phyloP scores from a whole-genome alignment of 2,329 filamentous ascomycete genomes.

The Cordyceps cicadae region DNA sequence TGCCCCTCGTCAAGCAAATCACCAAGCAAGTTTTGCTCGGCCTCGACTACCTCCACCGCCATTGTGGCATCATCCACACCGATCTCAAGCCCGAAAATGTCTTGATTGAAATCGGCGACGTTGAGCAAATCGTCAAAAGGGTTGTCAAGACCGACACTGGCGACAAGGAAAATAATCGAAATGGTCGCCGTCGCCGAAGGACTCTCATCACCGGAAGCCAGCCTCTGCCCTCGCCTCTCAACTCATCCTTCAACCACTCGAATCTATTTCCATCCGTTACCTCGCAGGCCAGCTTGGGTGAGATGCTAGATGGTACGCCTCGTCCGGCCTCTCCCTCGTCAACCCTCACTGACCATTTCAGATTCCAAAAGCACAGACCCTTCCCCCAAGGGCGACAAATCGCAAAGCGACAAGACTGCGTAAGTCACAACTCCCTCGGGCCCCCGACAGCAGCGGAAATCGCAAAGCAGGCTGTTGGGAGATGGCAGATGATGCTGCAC shows the following conservation, averaged over 20 bases:
- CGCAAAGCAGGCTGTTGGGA: neutral
- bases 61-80: constrained; percentile 98
- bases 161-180: constrained; percentile 83
- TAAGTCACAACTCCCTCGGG: constrained; percentile 40
- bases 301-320: constrained; percentile 74
- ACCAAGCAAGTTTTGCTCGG: constrained; percentile 95
- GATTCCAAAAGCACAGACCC: constrained; percentile 31
- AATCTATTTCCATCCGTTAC: constrained; percentile 60
- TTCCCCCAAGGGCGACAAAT: constrained; percentile 58
- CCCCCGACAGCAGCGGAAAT: neutral
- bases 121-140: constrained; percentile 95
- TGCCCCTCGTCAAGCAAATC: constrained; percentile 95
- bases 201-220: constrained; percentile 97
- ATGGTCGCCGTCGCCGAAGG: constrained; percentile 78
- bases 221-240: constrained; percentile 87
- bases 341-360: constrained; percentile 10
- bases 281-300: constrained; percentile 69
- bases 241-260: constrained; percentile 76
- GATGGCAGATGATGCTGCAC: neutral
- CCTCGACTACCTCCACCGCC: constrained; percentile 90
- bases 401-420: constrained; percentile 88
- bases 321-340: neutral
- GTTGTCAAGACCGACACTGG: constrained; percentile 73
- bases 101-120: constrained; percentile 95
- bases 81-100: constrained; percentile 98